phyloP scores from a whole-genome alignment of 2,329 filamentous ascomycete species.

The Dothideomycetes sp. region DNA sequence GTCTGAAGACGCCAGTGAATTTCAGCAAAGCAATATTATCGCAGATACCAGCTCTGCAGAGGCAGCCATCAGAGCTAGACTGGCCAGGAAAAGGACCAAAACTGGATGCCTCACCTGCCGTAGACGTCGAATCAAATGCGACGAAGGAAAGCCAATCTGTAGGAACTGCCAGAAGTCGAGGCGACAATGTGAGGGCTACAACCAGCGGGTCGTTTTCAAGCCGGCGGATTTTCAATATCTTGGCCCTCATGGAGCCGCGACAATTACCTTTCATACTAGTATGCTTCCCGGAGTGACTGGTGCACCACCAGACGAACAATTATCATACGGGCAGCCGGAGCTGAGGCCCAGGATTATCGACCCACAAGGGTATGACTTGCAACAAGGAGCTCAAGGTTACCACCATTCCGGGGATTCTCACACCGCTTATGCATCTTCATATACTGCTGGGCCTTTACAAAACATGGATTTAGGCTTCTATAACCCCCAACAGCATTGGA shows the following conservation, averaged over 20 bases:
- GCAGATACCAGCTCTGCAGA: no score
- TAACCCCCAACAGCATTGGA: no score
- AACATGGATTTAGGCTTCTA: no score
- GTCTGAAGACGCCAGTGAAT: no score
- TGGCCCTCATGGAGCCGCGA: slow-evolving; percentile 27
- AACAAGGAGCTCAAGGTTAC: not conserved
- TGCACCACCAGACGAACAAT: not conserved
- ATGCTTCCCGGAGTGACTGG: not conserved
- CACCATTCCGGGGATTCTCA: no score
- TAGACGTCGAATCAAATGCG: slow-evolving; percentile 92
- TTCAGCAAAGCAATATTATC: no score
- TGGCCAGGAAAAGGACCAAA: slow-evolving; percentile 71
- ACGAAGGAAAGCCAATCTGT: slow-evolving; percentile 74
- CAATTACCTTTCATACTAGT: slow-evolving; percentile 22
- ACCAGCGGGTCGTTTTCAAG: slow-evolving; percentile 71
- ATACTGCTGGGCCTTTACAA: no score
- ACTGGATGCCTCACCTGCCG: slow-evolving; percentile 90
- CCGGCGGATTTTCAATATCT: slow-evolving; percentile 48
- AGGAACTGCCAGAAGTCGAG: slow-evolving; percentile 82
- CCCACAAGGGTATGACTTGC: not conserved
- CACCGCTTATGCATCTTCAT: no score
- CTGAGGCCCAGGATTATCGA: not conserved
- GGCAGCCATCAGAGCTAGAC: no score
- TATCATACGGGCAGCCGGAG: not conserved
- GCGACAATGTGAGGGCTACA: slow-evolving; percentile 73